Evolutionary conservation across 345 rosid species (phyloP), one percentile per base, ranked within the genome.

Genomic region (sweet orange (Citrus sinensis)): DNA sequence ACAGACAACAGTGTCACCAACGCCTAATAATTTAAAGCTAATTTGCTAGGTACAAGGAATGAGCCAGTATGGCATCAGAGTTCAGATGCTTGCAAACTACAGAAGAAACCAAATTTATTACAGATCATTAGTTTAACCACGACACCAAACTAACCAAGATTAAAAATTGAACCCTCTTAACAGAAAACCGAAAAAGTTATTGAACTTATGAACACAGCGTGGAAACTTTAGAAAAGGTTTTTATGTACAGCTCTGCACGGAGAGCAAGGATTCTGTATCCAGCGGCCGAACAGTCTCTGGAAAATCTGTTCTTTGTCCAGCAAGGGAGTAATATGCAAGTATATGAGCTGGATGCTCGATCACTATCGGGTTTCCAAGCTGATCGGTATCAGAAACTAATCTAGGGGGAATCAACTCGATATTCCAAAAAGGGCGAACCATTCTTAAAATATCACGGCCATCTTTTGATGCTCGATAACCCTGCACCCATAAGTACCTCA

Each of bases 401-500:
- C 98, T 85, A 1, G 92, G 67, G 40, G 92, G 95, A 40, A 94
- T 94, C 80, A 94, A 82, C 87, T 96, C 99, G 0, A 96, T 94
- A 73, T 96, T 96, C 99, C 99, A 96, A 80, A 82, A 92, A 1
- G 99, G 99, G 66, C 98, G 88, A 79, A 86, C 90, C 99, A 96
- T 96, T 46, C 86, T 73, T 79, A 86, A 73, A 35, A 97, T 87
- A 80, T 89, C 98, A 56, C 73, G 89, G 37, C 93, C 91, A 0
- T 80, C 66, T 24, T 67, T 3, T 6, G 95, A 86, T 76, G 80
- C 88, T 87, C 91, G 79, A 60, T 94, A 97, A 1, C 99, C 98
- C 80, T 97, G 98, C 72, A 97, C 97, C 99, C 99, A 97, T 40
- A 97, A 77, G 77, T 93, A 97, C 85, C 99, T 93, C 79, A 97